Base-by-base conservation (phyloP, 1,284 basidiomycete species). In the Cryptococcus sp. region DNA sequence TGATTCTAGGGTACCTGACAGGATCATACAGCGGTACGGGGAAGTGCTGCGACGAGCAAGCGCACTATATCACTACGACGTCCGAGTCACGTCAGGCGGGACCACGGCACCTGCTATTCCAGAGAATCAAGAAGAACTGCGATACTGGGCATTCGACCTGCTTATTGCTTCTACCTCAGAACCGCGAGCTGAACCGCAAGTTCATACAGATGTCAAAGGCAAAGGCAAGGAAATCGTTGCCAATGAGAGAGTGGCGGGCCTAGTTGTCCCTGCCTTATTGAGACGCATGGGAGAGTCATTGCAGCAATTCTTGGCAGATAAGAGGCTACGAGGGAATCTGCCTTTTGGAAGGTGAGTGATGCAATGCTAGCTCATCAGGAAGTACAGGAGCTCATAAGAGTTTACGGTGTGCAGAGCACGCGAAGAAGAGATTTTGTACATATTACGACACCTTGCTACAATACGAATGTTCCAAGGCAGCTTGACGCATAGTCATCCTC, bases 131-230 rank as follows among this genome's bases (percentile, higher is more conserved):
- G 93, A 98, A 75, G 81, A 88, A 10, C 92, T 93, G 70, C 87
- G 89, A 8, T 96, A 93, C 78, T 97, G 93, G 93, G 93, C 90
- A 66, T 89, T 97, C 61, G 92, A 96, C 68, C 78, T 95, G 23
- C 76, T 98, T 17, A 93, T 96, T 3, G 55, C 62, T 7, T 15
- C 55, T 20, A 41, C 55, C 4, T 50, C 43, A 20, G 38, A 34
- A 29, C 26, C 39, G 50, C 54, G 44, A 19, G 34, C 40, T 44
- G 22, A n/a, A 11, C 11, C n/a, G 8, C n/a, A n/a, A 44, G 52
- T 46, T 10, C n/a, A 13, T 11, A 29, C 10, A 26, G 40, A 53
- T 17, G 45, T 29, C 17, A 38, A 46, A 10, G 20, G 54, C 20
- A n/a, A 34, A 19, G 25, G 26, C 16, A 26, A 50, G 52, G 22